phyloP scores from a whole-genome alignment of 176 grass and related monocot species.

The Tillandsia fasciculata region DNA sequence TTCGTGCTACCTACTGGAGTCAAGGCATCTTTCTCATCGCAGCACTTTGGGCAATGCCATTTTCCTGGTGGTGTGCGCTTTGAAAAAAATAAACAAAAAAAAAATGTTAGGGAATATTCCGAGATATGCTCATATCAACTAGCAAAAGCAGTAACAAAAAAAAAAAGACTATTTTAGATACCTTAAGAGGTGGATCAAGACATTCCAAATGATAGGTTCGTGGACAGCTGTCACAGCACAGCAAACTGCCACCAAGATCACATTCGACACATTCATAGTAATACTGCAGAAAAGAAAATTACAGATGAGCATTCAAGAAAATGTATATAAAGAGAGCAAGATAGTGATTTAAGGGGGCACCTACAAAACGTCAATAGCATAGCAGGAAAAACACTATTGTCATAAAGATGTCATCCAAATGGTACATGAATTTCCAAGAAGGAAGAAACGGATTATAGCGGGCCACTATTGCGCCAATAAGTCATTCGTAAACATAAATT shows the following conservation, averaged over 20 bases:
- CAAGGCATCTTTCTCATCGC: conserved; percentile 47
- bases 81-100: conserved; percentile 25
- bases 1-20: conserved; percentile 38
- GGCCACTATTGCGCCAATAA: background rate
- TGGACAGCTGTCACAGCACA: conserved; percentile 92
- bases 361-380: background rate
- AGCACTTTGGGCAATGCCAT: conserved; percentile 72
- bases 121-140: background rate
- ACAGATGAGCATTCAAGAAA: conserved; percentile 2
- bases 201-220: conserved; percentile 90
- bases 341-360: background rate
- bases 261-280: conserved; percentile 92
- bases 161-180: conserved; percentile 14
- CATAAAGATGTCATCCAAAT: background rate
- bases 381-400: background rate
- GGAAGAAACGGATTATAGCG: background rate
- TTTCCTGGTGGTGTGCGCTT: conserved; percentile 70
- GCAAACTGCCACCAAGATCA: conserved; percentile 88
- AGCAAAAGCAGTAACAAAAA: conserved; percentile 1
- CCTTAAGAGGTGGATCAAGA: conserved; percentile 89
- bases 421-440: background rate
- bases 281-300: conserved; percentile 58
- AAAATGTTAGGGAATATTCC: conserved; percentile 14
- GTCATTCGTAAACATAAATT: background rate
- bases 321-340: background rate